Percentiles rank a stretch among this genome's conserved stretches.
phyloP scores from a whole-genome alignment of 2,329 filamentous ascomycete species.

The Hirsutella minnesotensis region DNA sequence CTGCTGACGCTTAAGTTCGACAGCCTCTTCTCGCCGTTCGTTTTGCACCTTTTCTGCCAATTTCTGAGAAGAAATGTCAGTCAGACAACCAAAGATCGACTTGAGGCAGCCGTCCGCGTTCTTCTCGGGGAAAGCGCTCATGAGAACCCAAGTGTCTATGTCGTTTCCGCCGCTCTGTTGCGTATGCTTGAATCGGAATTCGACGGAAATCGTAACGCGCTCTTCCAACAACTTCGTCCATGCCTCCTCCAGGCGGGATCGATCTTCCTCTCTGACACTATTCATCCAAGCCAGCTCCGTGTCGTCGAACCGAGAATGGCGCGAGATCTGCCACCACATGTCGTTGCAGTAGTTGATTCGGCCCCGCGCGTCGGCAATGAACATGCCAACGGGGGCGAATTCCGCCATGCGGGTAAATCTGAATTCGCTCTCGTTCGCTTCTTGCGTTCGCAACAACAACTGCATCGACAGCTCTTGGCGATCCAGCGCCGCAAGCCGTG shows the following conservation, averaged over 20 bases:
- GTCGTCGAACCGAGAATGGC: conserved; percentile 46
- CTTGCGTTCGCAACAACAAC: conserved; percentile 51
- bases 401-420: conserved; percentile 78
- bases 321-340: conserved; percentile 62
- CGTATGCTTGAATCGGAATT: conserved; percentile 63
- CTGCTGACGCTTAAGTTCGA: conserved; percentile 64
- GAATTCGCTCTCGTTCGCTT: conserved; percentile 57
- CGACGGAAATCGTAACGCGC: conserved; percentile 53
- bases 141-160: conserved; percentile 64
- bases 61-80: conserved; percentile 78
- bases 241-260: conserved; percentile 40
- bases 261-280: conserved; percentile 56
- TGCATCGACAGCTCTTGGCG: conserved; percentile 68
- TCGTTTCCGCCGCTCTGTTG: conserved; percentile 49
- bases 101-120: conserved; percentile 52
- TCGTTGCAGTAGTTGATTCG: conserved; percentile 72
- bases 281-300: conserved; percentile 60
- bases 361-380: conserved; percentile 64
- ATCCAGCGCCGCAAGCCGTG: conserved; percentile 62
- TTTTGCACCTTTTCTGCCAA: conserved; percentile 73
- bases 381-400: conserved; percentile 73
- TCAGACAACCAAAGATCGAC: conserved; percentile 69
- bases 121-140: conserved; percentile 65
- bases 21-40: conserved; percentile 65
- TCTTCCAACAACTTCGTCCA: conserved; percentile 53